A percentile compares a stretch with the other conserved stretches of the same genome.
phyloP scores from a whole-genome alignment of 176 grass and related monocot species.

The Pontederia paniculata region DNA sequence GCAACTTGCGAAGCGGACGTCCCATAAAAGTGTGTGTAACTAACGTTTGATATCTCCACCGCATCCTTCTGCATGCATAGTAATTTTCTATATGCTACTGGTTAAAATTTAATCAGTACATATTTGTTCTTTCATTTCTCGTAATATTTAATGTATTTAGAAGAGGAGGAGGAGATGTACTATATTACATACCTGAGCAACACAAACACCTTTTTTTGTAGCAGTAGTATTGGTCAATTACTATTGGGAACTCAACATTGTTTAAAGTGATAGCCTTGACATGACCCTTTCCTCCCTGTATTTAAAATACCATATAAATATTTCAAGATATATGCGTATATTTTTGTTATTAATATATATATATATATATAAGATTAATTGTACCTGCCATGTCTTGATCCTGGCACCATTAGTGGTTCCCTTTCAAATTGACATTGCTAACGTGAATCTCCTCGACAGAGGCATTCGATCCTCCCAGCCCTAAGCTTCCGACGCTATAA shows the following conservation, averaged over 20 bases:
- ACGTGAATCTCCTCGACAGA: constrained; percentile 38
- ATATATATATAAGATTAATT: neutral
- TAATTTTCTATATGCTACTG: too few species aligned
- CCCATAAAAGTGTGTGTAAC: neutral
- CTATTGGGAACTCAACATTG: constrained; percentile 22
- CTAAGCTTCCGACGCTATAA: constrained; percentile 42
- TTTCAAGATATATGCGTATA: too few species aligned
- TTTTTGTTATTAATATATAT: too few species aligned
- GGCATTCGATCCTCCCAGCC: neutral
- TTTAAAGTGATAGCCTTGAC: constrained; percentile 24
- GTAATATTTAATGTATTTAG: too few species aligned
- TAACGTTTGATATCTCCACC: neutral
- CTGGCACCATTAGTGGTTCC: constrained; percentile 32
- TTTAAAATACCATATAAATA: too few species aligned
- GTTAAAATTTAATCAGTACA: too few species aligned
- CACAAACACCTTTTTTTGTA: neutral
- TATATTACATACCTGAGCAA: neutral
- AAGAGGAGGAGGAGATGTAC: neutral
- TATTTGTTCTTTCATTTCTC: too few species aligned
- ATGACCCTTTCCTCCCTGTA: constrained; percentile 22
- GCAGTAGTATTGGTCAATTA: constrained; percentile 39
- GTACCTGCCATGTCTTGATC: constrained; percentile 46
- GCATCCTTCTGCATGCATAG: neutral
- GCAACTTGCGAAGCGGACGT: neutral
- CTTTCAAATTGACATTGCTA: constrained; percentile 22